Evolutionary conservation across 345 rosid genomes (phyloP), one percentile per base, ranked within the genome.

Genomic region (Arabidopsis suecica): DNA sequence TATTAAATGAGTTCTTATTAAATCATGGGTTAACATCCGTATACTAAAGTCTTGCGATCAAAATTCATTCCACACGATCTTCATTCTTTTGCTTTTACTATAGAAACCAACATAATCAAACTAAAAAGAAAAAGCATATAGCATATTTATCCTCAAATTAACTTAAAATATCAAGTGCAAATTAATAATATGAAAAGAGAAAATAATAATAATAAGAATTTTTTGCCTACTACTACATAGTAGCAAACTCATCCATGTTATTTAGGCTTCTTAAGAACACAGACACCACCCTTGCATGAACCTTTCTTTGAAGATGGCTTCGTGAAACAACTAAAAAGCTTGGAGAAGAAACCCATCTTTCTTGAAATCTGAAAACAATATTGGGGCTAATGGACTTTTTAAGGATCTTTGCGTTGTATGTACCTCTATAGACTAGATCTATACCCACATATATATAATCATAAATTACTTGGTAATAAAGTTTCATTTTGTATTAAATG

Each of bases 241-340:
- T 18, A 18, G 53, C 23, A 48, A 48, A 48, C 25, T 18, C 53
- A 53, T 12, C 22, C 9, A n/a, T 45, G 50, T 45, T 45, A 45
- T 3, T 53, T 51, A 51, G 57, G 57, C 34, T 53, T 53, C 16
- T 25, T 53, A 53, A 53, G 16, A 25, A 25, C 34, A 25, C 16
- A 25, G 0, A 25, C 9, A 53, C 34, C 58, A 53, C 58, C 58
- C 8, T 25, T 12, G 34, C 58, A 53, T 25, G 58, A 53, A 25
- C 58, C 58, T 12, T 25, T 53, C 6, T 53, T 53, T 5, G 58
- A 53, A 25, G 58, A 53, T 53, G 58, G 58, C 34, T 53, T 45
- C 47, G n/a, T 8, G 58, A 53, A 53, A 53, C 58, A 53, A 25
- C 58, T 25, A 25, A 53, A 53, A 53, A 53, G n/a, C 34, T 53